These are phyloP conservation scores for Kuraishia hungarica DNA, from an alignment of 805 yeast species.

Conservation along the genomic window DNA sequence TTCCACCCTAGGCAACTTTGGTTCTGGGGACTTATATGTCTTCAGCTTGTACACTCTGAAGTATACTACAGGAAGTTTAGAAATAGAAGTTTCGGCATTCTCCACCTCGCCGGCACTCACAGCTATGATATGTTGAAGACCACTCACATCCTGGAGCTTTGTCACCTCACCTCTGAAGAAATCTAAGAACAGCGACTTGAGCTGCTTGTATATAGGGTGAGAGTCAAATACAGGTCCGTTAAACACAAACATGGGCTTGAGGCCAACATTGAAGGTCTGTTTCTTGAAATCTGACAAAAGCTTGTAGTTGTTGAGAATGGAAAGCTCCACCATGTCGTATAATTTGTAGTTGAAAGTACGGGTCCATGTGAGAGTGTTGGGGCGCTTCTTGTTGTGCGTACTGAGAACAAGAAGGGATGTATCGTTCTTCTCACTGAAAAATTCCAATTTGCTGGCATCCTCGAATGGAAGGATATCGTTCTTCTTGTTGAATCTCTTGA, in stretches of 20 bases:
- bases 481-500: constrained; percentile 80
- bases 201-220: constrained; percentile 76
- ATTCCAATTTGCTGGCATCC: constrained; percentile 77
- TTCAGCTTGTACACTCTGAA: constrained; percentile 88
- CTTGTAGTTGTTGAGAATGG: constrained; percentile 60
- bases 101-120: constrained; percentile 69
- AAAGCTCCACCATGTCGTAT: constrained; percentile 90
- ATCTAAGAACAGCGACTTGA: constrained; percentile 85
- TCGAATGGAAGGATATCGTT: constrained; percentile 91
- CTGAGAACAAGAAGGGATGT: constrained; percentile 74
- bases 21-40: constrained; percentile 67
- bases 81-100: constrained; percentile 53
- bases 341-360: constrained; percentile 87
- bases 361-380: constrained; percentile 79
- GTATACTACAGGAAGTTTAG: constrained; percentile 66
- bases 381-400: constrained; percentile 82
- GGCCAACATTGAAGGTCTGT: constrained; percentile 74
- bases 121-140: constrained; percentile 84
- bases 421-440: constrained; percentile 93
- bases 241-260: constrained; percentile 91
- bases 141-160: constrained; percentile 85
- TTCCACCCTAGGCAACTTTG: constrained; percentile 90
- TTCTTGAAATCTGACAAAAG: constrained; percentile 74
- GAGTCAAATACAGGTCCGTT: constrained; percentile 88
- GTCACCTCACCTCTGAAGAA: constrained; percentile 82